Evolutionary conservation across 768 basidiomycete species (phyloP).

Genomic region (Candolleomyces efflorescens): DNA sequence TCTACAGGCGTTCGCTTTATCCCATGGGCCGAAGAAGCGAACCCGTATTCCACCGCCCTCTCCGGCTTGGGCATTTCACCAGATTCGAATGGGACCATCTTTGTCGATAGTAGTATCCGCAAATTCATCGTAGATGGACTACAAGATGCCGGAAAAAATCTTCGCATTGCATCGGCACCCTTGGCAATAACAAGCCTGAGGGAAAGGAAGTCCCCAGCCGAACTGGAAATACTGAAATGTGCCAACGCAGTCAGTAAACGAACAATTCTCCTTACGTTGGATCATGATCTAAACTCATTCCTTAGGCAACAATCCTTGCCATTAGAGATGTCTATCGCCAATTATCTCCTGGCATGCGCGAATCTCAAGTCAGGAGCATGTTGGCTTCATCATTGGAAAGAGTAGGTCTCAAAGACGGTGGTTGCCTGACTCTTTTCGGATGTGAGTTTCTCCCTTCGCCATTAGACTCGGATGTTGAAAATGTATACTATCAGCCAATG

Average conservation of each 20-base stretch:
- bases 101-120: constrained; percentile 57
- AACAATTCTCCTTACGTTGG: not conserved
- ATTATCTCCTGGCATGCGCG: constrained; percentile 68
- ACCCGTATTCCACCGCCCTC: constrained; percentile 55
- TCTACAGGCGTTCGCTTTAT: constrained; percentile 38
- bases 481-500: constrained; percentile 53
- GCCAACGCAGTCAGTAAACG: constrained; percentile 62
- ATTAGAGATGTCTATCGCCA: constrained; percentile 60
- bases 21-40: constrained; percentile 64
- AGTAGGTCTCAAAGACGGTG: constrained; percentile 56
- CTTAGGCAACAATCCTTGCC: constrained; percentile 71
- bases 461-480: constrained; percentile 3
- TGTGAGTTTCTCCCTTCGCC: constrained; percentile 34
- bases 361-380: constrained; percentile 64
- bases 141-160: constrained; percentile 27
- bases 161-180: constrained; percentile 45
- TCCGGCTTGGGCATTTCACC: constrained; percentile 19
- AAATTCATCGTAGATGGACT: constrained; percentile 67
- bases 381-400: constrained; percentile 49
- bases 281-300: not conserved
- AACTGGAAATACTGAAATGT: constrained; percentile 69
- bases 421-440: constrained; percentile 73
- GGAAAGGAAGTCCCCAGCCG: constrained; percentile 70
- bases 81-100: constrained; percentile 34
- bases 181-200: constrained; percentile 54